Conservation (phyloP, 345 rosid species). For the Boechera retrofracta region DNA sequence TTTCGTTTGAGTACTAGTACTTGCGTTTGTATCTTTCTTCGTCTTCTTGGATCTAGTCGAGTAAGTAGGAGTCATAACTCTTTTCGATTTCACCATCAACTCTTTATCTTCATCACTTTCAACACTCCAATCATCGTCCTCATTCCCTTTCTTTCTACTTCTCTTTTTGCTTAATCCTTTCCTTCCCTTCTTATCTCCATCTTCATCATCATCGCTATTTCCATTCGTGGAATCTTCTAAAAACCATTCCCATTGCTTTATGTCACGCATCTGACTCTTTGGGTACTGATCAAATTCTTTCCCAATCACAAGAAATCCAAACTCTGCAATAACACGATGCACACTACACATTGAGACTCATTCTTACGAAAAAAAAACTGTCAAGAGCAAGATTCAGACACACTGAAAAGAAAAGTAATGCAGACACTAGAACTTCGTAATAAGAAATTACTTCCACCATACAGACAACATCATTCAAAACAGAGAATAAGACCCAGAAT, state of each 20-base stretch:
- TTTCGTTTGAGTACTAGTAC: conserved; percentile 32
- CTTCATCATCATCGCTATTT: conserved; percentile 51
- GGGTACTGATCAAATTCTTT: conserved; percentile 73
- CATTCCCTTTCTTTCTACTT: conserved; percentile 48
- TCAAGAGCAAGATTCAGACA: too few relatives aligned
- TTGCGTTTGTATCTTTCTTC: conserved; percentile 31
- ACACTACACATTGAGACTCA: conserved; percentile 16
- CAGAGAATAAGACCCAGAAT: background rate
- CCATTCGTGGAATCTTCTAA: conserved; percentile 54
- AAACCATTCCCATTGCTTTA: conserved; percentile 83
- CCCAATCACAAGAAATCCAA: conserved; percentile 81
- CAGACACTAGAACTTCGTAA: too few relatives aligned
- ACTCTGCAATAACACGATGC: conserved; percentile 55
- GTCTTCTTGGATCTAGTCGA: conserved; percentile 62
- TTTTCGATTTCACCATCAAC: conserved; percentile 42
- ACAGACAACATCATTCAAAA: too few relatives aligned
- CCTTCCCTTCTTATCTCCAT: conserved; percentile 33
- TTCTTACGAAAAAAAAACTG: background rate
- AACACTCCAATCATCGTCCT: conserved; percentile 61
- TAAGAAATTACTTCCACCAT: too few relatives aligned
- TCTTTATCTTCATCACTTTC: conserved; percentile 68
- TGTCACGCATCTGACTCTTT: conserved; percentile 48
- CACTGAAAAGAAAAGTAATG: too few relatives aligned
- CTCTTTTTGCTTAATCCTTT: conserved; percentile 51
- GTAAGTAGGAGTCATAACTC: conserved; percentile 45